Evolutionary conservation across 129 eudicot species (phyloP).

Genomic region (Flaveria robusta): DNA sequence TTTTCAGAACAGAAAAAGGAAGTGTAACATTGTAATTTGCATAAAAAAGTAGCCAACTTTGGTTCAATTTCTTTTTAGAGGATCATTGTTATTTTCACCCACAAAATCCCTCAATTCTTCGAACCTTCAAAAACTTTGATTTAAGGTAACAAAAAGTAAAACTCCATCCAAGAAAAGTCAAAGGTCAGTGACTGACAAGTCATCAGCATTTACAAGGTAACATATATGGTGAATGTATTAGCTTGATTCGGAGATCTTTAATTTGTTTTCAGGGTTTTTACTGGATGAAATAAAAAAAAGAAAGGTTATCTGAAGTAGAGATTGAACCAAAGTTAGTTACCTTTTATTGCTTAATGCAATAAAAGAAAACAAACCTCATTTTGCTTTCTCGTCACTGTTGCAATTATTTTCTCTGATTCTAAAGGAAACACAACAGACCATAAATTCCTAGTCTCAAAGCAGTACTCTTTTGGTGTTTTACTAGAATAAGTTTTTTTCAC

Average conservation of each 20-base stretch:
- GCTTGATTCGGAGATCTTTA: constrained; percentile 1
- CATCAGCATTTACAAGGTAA: neutral
- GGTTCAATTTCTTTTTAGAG: neutral
- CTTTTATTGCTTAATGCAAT: neutral
- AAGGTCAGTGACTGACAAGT: neutral
- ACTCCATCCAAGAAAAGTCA: neutral
- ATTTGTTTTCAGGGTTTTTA: neutral
- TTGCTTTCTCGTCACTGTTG: constrained; percentile 64
- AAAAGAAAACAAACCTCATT: constrained; percentile 64
- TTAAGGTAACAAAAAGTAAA: neutral
- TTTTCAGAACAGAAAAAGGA: neutral
- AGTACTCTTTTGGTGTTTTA: constrained; percentile 51
- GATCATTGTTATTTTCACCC: neutral
- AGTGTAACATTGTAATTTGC: neutral
- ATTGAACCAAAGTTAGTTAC: neutral
- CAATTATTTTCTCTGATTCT: constrained; percentile 84
- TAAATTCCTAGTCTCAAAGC: constrained; percentile 62
- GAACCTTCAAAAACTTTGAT: neutral
- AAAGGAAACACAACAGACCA: constrained; percentile 96
- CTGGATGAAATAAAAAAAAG: neutral
- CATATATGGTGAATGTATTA: neutral
- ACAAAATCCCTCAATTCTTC: neutral
- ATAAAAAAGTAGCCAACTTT: neutral
- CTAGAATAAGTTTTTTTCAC: constrained; percentile 40
- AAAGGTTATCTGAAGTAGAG: neutral